Base-by-base conservation (phyloP, 805 yeast genomes). In the Yamadazyma sp. region DNA sequence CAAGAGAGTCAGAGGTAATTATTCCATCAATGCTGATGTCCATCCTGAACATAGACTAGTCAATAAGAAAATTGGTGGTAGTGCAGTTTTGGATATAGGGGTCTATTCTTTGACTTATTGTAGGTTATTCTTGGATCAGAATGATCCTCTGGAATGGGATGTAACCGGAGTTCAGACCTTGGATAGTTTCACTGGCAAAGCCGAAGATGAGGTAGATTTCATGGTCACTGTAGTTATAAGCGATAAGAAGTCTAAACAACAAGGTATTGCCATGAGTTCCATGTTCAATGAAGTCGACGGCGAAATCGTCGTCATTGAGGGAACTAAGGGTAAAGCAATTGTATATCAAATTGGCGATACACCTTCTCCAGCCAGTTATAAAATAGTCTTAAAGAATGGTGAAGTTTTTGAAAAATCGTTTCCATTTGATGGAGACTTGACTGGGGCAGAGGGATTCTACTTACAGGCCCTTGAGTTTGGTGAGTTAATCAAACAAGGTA, bases 51-150 rank as follows among this genome's bases (percentile, higher is more conserved):
- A 62, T 12, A 57, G 76, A 15, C 42, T 69, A 36, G 49, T 59
- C 23, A 60, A 64, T 44, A 65, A 65, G 4, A 47, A 47, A 12
- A 56, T 73, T 23, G 81, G 75, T 6, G 82, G 76, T 10, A 80
- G 82, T n/a, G 70, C 76, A 0, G 44, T 75, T 26, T 60, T 75
- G 43, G 82, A 76, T 47, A 56, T 75, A 33, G 80, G 81, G 2
- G 60, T 75, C 30, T 76, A 76, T 42, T 52, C 73, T 3, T 41
- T 73, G 31, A 73, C 74, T 4, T 75, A 65, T 44, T 54, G 60
- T 17, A 46, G 76, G 30, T 38, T 65, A 8, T 53, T 68, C 22
- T 42, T 68, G 39, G 64, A 65, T 43, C 45, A 52, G 23, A 38
- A 54, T 18, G 64, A 65, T 13, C 26, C 20, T 18, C 42, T 47